Evolutionary conservation across 1,284 basidiomycete species (phyloP).

Genomic region (Fomitopsis schrenkii): DNA sequence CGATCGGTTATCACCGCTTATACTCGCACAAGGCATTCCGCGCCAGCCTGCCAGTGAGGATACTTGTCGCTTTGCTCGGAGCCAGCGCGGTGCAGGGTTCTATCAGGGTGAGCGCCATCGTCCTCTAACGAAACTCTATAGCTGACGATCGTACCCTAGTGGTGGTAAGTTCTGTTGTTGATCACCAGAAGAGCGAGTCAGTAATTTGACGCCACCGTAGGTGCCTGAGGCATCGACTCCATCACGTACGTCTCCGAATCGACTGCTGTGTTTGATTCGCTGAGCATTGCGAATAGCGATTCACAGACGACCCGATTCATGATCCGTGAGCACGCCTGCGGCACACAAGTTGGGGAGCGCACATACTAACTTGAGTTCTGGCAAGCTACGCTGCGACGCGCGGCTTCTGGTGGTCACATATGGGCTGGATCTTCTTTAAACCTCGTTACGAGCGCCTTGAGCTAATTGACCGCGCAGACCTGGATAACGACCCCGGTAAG

Average conservation of each 20-base stretch:
- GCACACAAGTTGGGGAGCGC: not conserved
- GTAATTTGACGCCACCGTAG: conserved; percentile 30
- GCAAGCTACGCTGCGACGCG: conserved; percentile 67
- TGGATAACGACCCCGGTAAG: conserved; percentile 68
- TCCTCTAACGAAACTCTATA: not conserved
- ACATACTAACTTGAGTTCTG: not conserved
- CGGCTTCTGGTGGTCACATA: conserved; percentile 72
- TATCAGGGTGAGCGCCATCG: conserved; percentile 43
- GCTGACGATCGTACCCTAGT: conserved; percentile 9
- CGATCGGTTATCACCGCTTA: conserved; percentile 73
- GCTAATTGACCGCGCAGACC: conserved; percentile 63
- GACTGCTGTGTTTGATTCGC: not conserved
- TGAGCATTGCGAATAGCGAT: conserved; percentile 39
- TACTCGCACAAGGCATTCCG: conserved; percentile 73
- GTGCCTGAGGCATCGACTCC: conserved; percentile 72
- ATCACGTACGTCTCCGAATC: conserved; percentile 50
- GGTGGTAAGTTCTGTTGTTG: conserved; percentile 21
- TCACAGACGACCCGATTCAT: conserved; percentile 70
- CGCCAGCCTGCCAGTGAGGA: conserved; percentile 51
- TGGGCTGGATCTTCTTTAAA: conserved; percentile 85
- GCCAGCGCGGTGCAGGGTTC: conserved; percentile 68
- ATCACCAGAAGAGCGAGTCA: not conserved
- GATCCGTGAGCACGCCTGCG: conserved; percentile 52
- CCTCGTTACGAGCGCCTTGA: conserved; percentile 62
- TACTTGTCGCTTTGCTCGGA: conserved; percentile 60